Base-by-base conservation (phyloP, 495 filamentous ascomycete species). In the Daldinia bambusicola region DNA sequence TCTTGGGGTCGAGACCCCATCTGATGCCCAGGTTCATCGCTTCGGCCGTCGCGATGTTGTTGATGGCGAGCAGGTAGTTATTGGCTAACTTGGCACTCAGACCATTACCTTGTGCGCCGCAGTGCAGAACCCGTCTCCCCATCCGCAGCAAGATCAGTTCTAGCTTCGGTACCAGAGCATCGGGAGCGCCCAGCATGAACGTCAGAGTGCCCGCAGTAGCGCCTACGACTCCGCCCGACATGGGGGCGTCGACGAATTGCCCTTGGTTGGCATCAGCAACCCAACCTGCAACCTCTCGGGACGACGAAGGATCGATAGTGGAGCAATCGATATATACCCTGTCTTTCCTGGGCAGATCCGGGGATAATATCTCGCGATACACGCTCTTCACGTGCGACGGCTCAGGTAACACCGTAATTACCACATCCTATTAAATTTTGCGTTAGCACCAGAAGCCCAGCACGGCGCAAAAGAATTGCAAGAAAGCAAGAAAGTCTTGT, bases 41-140 rank as follows among this genome's bases (percentile, higher is more conserved):
- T 79, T 98, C 94, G 0, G 92, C 91, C 0, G 92, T 94, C 2
- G 92, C 94, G 70, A 98, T 94, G 75, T 97, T 98, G 78, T 92
- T 94, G 63, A 98, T 89, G 2, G 93, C 93, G 10, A 98, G 84
- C 41, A 97, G 88, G 76, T 97, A 97, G 75, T 98, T 98, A 79
- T 98, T 98, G 31, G 94, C 92, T 7, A 98, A 84, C 78, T 98
- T 98, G 10, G 89, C 93, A 2, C 91, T 89, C 0, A 98, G 84
- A 2, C 94, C 94, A 16, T 91, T 84, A 2, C 93, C 93, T 51
- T 94, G 93, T 0, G 84, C 83, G 0, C 94, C 94, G 67, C 94
- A 89, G 74, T 97, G 94, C 70, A 94, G 81, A 7, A 92, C 88
- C 18, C 89, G 90, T 71, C 89, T 89, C 14, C 94, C 94, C 93